Percentiles rank a stretch among this genome's conserved stretches.
phyloP scores from a whole-genome alignment of 768 basidiomycete genomes.

The Tylopilus vinaceipallidus region DNA sequence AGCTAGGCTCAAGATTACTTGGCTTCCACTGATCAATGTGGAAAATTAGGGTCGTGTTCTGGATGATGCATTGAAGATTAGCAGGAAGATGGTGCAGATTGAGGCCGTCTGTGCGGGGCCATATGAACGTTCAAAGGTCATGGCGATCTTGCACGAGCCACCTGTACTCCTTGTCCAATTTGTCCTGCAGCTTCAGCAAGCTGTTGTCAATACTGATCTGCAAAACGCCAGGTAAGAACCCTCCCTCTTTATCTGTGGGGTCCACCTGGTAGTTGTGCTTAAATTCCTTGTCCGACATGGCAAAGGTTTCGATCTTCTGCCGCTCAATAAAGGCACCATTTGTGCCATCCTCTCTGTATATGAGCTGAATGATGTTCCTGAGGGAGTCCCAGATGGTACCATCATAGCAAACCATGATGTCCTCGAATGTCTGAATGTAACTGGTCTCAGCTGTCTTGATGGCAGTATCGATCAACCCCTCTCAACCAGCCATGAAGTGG shows the following conservation, averaged over 20 bases:
- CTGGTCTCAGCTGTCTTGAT: conserved; percentile 99
- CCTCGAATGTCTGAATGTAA: conserved; percentile 98
- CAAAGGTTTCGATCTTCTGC: conserved; percentile 89
- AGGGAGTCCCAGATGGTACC: conserved; percentile 97
- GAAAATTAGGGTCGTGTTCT: conserved; percentile 95
- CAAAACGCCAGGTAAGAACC: conserved; percentile 75
- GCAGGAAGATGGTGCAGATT: conserved; percentile 88
- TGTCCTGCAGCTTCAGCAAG: conserved; percentile 77
- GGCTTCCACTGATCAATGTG: conserved; percentile 93
- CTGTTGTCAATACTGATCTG: conserved; percentile 87
- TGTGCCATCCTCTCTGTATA: conserved; percentile 99
- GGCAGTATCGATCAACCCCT: conserved; percentile 98
- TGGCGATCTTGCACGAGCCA: conserved; percentile 73
- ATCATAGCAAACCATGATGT: conserved; percentile 96
- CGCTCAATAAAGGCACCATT: conserved; percentile 97
- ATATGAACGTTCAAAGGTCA: conserved; percentile 77
- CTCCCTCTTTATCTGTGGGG: conserved; percentile 77
- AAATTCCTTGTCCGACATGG: conserved; percentile 77
- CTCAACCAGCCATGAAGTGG: conserved; percentile 99
- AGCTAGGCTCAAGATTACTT: conserved; percentile 84
- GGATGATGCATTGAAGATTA: conserved; percentile 92
- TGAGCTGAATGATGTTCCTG: conserved; percentile 93
- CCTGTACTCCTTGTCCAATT: conserved; percentile 76
- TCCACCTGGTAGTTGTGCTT: conserved; percentile 95
- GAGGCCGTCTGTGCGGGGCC: conserved; percentile 69